Evolutionary conservation across 345 rosid genomes (phyloP).

Genomic region (Hirschfeldia incana): DNA sequence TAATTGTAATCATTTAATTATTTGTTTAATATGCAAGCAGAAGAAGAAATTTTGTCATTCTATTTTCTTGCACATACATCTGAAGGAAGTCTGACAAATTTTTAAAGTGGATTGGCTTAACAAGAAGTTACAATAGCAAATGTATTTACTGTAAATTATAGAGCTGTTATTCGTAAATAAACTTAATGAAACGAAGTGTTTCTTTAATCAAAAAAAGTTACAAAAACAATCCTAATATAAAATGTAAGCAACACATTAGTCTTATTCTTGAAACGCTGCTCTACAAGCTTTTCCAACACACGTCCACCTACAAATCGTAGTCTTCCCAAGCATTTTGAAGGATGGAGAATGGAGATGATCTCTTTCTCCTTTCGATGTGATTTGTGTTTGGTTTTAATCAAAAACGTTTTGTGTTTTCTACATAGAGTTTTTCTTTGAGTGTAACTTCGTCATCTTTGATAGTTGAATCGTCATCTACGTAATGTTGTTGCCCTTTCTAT

Average conservation of each 20-base stretch:
- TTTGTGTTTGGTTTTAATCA: neutral
- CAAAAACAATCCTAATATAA: neutral
- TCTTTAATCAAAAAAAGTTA: neutral
- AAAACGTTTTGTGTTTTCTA: neutral
- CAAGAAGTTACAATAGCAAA: neutral
- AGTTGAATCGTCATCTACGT: neutral
- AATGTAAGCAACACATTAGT: neutral
- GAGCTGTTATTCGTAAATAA: neutral
- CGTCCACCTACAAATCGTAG: neutral
- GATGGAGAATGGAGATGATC: neutral
- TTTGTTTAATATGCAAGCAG: conserved; percentile 19
- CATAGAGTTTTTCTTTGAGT: neutral
- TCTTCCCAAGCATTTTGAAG: neutral
- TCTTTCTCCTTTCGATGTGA: neutral
- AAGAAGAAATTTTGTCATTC: neutral
- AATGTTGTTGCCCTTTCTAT: neutral
- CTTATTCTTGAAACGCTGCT: too few relatives aligned
- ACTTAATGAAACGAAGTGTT: neutral
- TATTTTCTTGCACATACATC: neutral
- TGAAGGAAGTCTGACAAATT: neutral
- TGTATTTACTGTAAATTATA: neutral
- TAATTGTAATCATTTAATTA: neutral
- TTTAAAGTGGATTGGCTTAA: neutral
- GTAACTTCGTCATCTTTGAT: neutral
- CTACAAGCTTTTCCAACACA: too few relatives aligned